Evolutionary conservation across 176 grass and related monocot species (phyloP).

Genomic region (Otatea glauca): DNA sequence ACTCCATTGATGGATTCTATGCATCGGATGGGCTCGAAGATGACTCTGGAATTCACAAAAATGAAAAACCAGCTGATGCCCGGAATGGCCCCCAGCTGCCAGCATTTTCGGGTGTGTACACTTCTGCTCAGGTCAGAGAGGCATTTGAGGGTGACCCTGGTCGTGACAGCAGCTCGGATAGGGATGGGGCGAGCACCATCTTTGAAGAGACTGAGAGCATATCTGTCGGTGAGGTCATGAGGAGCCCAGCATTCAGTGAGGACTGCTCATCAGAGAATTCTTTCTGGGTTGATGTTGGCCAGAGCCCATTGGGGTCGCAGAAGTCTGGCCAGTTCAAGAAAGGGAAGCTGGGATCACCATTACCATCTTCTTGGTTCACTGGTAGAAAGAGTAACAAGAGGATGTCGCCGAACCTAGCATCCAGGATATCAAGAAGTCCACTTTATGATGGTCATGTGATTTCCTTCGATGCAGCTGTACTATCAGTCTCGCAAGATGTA

Average conservation of each 20-base stretch:
- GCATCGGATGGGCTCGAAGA: conserved; percentile 70
- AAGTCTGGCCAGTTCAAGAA: conserved; percentile 75
- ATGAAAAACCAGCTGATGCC: conserved; percentile 52
- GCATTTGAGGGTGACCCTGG: conserved; percentile 82
- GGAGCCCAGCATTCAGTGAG: conserved; percentile 83
- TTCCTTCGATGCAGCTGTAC: conserved; percentile 95
- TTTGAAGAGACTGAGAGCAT: conserved; percentile 96
- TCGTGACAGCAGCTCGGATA: conserved; percentile 88
- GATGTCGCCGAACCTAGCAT: conserved; percentile 68
- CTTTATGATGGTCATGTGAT: conserved; percentile 81
- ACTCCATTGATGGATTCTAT: conserved; percentile 88
- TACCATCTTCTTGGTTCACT: conserved; percentile 87
- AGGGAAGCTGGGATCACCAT: conserved; percentile 84
- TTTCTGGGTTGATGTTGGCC: conserved; percentile 90
- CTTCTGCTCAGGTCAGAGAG: conserved; percentile 94
- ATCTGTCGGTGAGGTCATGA: conserved; percentile 91
- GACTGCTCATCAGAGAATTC: conserved; percentile 83
- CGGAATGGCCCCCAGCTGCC: conserved; percentile 69
- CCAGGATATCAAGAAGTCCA: conserved; percentile 75
- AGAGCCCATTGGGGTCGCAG: conserved; percentile 79
- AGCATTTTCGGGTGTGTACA: conserved; percentile 94
- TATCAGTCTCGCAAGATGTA: conserved; percentile 83
- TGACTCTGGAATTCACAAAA: conserved; percentile 57
- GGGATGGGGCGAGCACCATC: conserved; percentile 89
- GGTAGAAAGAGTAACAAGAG: conserved; percentile 80